These are phyloP conservation scores for Candida pseudofarinosa DNA, from an alignment of 805 yeast genomes.

Conservation along the genomic window DNA sequence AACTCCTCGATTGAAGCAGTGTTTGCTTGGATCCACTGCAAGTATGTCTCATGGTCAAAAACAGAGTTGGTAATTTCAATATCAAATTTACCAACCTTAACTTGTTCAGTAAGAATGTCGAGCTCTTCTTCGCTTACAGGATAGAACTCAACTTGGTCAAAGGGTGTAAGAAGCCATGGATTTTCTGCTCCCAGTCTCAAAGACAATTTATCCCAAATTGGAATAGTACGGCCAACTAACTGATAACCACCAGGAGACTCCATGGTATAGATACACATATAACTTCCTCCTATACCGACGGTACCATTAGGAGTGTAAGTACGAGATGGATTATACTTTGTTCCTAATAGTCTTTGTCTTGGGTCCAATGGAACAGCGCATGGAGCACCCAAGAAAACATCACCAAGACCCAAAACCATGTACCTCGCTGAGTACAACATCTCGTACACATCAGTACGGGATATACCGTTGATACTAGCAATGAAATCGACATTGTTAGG, in stretches of 20 bases:
- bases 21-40: constrained; percentile 74
- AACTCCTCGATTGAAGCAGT: constrained; percentile 67
- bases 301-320: constrained; percentile 95
- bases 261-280: constrained; percentile 98
- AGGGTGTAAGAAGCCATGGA: constrained; percentile 91
- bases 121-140: constrained; percentile 86
- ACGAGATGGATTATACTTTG: constrained; percentile 95
- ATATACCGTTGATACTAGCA: constrained; percentile 80
- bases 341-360: constrained; percentile 85
- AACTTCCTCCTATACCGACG: constrained; percentile 98
- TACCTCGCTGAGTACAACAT: constrained; percentile 87
- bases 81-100: constrained; percentile 73
- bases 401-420: constrained; percentile 93
- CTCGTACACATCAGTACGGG: constrained; percentile 70
- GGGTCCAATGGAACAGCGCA: constrained; percentile 99
- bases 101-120: constrained; percentile 65
- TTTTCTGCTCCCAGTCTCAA: constrained; percentile 57
- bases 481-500: constrained; percentile 97
- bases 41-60: constrained; percentile 78
- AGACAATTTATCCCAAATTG: constrained; percentile 94
- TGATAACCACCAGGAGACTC: constrained; percentile 99
- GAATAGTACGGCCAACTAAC: constrained; percentile 92
- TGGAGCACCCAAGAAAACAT: constrained; percentile 96
- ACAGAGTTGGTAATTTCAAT: constrained; percentile 73
- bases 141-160: constrained; percentile 92